Evolutionary conservation across 2,329 filamentous ascomycete species (phyloP), one percentile per base, ranked within the genome.

Genomic region (Aspergillus alliaceus): DNA sequence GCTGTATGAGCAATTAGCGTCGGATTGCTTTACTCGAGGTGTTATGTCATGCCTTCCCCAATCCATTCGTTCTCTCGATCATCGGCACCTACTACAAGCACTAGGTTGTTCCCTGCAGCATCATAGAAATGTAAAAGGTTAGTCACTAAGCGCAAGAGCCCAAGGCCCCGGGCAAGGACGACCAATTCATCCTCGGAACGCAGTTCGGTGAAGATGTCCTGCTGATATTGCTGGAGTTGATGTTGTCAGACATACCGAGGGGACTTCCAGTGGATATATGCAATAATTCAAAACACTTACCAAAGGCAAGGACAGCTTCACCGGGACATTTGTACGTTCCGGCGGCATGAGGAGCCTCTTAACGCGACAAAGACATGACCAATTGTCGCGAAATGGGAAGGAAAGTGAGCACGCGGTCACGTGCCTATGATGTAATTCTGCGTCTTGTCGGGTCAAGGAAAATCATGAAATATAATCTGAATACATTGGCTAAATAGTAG

Each of bases 91-190:
- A 98, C 86, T 20, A 99, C 78, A 44, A 99, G 81, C 49, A 99
- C 88, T 54, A 99, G 80, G 70, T 96, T 98, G 76, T 95, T 96
- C 14, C 95, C 95, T 3, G 91, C 91, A 1, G 92, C 93, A 82
- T 99, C 95, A 77, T 97, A 97, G 20, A 93, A 93, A 76, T 99
- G 95, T 27, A 99, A 85, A 37, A 99, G 84, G 72, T 98, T 99
- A n/a, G 91, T 96, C 69, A 97, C 85, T 56, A 99, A 85, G 64
- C 92, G 91, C 73, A 97, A 85, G 46, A 98, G 87, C 66, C 95
- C 95, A 48, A 99, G 87, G 65, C 95, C 95, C 53, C 91, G 90
- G 40, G 93, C 95, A 54, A 98, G 84, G 54, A 99, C 83, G 67
- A 98, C 89, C 63, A 99, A 87, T 76, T 96, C 90, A 90, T 99